Base-by-base conservation (phyloP, 148 eudicot genomes). In the Tetragonia tetragonoides region DNA sequence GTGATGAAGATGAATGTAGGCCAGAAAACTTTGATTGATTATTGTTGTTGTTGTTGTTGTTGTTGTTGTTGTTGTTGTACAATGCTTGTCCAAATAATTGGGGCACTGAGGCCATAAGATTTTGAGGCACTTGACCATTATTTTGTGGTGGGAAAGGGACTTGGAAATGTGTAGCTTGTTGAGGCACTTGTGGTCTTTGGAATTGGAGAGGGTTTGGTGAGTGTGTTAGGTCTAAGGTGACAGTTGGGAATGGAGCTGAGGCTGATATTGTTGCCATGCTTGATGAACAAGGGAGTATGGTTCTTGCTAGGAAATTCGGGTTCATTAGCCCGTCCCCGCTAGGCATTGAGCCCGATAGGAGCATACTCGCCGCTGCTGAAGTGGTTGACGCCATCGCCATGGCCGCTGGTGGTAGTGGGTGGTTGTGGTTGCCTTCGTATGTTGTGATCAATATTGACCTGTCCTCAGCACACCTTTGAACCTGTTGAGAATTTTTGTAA, bases 381-480 rank as follows among this genome's bases (percentile, higher is more conserved):
- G 99, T 95, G 80, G 99, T 95, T 10, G 91, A 85, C 4, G 96
- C 99, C 97, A 92, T 92, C 0, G 97, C 93, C 93, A 91, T 83
- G 56, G 99, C 99, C 0, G 99, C 96, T 2, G 96, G 97, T 57
- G 99, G 97, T 4, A 95, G 76, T 3, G 99, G 97, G 66, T 95
- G 99, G 86, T 89, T 93, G 83, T 95, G 99, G 64, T 75, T 93
- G 3, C 99, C 99, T 68, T 95, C 99, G 39, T 95, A 95, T 3
- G 97, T 92, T 42, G 99, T 95, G 63, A 90, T 91, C 38, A 95
- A 72, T 53, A 95, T 91, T 42, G 97, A 75, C 20, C 86, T 79
- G 53, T 95, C 99, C 49, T 95, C 97, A 0, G 93, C 97, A 83
- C 99, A 95, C 66, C 99, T 91, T 88, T 95, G 99, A 61, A 95